phyloP scores from a whole-genome alignment of 306 rosid genomes.

The Lathyrus tuberosus region DNA sequence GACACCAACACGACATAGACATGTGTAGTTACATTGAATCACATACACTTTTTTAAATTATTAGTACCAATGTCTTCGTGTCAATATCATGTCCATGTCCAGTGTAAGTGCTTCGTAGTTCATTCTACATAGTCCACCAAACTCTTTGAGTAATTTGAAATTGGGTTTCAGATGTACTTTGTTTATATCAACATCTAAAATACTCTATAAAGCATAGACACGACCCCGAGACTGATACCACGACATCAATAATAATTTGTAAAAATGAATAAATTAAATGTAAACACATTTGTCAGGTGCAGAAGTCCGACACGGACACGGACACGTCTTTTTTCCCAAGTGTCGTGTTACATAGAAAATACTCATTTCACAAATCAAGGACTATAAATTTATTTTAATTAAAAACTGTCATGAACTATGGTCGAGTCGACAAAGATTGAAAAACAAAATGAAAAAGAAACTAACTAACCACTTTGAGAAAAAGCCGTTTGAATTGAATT shows the following conservation, averaged over 20 bases:
- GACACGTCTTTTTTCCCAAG: no score
- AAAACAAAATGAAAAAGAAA: slow-evolving; percentile 22
- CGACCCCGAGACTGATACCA: no score
- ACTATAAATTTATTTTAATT: not conserved
- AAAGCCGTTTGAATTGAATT: slow-evolving; percentile 69
- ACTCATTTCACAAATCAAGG: not conserved
- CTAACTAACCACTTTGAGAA: slow-evolving; percentile 74
- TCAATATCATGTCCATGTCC: not conserved
- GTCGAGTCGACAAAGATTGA: not conserved
- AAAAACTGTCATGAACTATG: not conserved
- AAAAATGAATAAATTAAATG: no score
- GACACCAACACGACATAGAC: not conserved
- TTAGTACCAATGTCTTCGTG: not conserved
- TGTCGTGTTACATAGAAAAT: no score
- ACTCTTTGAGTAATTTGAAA: not conserved
- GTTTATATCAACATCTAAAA: no score
- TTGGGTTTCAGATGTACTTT: no score
- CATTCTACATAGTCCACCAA: not conserved
- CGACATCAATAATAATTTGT: no score
- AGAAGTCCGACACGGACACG: no score
- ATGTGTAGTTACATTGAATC: not conserved
- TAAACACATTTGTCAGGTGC: no score
- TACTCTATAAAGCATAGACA: no score
- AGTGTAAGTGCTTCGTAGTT: not conserved
- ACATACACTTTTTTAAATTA: no score